Percentiles rank a stretch among this genome's conserved stretches.
Conservation (phyloP, 2,329 filamentous ascomycete genomes). For the Plectosphaerella plurivora region DNA sequence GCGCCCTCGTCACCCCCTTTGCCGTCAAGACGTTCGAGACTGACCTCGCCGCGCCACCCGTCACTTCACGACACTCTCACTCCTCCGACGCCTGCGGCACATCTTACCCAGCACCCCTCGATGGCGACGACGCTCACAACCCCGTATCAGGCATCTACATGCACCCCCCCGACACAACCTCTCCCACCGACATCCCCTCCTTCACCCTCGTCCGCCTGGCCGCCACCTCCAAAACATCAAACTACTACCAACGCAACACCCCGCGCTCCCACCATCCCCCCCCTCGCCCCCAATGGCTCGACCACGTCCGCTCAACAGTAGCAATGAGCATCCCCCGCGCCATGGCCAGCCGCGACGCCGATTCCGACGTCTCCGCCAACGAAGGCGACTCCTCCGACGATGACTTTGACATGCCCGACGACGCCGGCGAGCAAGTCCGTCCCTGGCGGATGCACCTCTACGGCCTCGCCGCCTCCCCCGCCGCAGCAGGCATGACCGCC, state of each 20-base stretch:
- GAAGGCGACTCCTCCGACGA: constrained; percentile 17
- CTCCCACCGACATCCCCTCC: constrained; percentile 29
- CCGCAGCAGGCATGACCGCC: constrained; percentile 43
- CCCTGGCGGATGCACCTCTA: constrained; percentile 48
- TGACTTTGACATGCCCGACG: constrained; percentile 25
- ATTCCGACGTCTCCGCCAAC: constrained; percentile 25
- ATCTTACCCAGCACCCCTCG: constrained; percentile 31
- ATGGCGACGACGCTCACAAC: constrained; percentile 27
- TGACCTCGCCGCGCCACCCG: constrained; percentile 25
- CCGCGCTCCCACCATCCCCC: constrained; percentile 12
- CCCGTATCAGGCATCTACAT: constrained; percentile 49
- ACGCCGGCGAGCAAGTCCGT: constrained; percentile 35
- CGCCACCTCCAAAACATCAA: constrained; percentile 42
- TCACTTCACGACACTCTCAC: constrained; percentile 30
- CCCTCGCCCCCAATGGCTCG: constrained; percentile 39
- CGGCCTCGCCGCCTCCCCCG: constrained; percentile 48
- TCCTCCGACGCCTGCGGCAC: constrained; percentile 45
- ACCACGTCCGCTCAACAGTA: constrained; percentile 38
- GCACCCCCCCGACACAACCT: constrained; percentile 28
- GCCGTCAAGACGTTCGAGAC: constrained; percentile 47
- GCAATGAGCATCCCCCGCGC: constrained; percentile 38
- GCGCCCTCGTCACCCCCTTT: constrained; percentile 49
- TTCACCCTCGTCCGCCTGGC: constrained; percentile 51
- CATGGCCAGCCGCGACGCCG: constrained; percentile 33
- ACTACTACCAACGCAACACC: constrained; percentile 51